Evolutionary conservation across 257 asterid species (phyloP), one percentile per base, ranked within the genome.

Genomic region (Petunia axillaris): DNA sequence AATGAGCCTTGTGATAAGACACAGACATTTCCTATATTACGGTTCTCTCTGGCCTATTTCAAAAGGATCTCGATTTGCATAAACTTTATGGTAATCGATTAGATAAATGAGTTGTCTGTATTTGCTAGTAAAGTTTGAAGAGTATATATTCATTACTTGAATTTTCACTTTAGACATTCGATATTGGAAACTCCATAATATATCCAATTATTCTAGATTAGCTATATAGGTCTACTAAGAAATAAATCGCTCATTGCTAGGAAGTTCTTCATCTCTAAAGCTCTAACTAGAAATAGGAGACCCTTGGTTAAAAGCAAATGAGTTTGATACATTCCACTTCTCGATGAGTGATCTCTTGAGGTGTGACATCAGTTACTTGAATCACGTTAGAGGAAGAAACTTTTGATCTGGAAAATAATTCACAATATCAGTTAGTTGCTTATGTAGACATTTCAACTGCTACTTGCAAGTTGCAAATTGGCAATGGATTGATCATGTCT

Each of bases 391-490:
- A n/a, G 40, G 15, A 43, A n/a, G 55, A 67, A 67, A 67, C 55
- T 43, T 7, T 4, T 6, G 55, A 60, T 35, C 25, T 60, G 8
- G 6, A 43, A 70, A 46, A 16, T 70, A 44, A 70, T 46, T 16
- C 10, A 44, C 41, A 68, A 40, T 2, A 44, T 1, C 25, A 25
- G n/a, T 50, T 71, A 50, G 62, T 5, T 71, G 13, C 62, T 11
- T 44, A 71, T 50, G 62, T 71, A 60, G 60, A 71, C 62, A 35
- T 50, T 53, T 71, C 62, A 71, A 71, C 77, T 48, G 44, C 77
- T 71, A 48, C 77, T 50, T 48, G 35, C 62, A 71, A 71, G 62
- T 50, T 71, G 62, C 77, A 48, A 44, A 35, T 10, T 14, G 36
- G 60, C 5, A 48, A 25, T 43, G 37, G 16, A 71, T 11, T 73